These are phyloP conservation scores for Verticillium zaregamsianum DNA, from an alignment of 2,329 filamentous ascomycete genomes.

Conservation along the genomic window DNA sequence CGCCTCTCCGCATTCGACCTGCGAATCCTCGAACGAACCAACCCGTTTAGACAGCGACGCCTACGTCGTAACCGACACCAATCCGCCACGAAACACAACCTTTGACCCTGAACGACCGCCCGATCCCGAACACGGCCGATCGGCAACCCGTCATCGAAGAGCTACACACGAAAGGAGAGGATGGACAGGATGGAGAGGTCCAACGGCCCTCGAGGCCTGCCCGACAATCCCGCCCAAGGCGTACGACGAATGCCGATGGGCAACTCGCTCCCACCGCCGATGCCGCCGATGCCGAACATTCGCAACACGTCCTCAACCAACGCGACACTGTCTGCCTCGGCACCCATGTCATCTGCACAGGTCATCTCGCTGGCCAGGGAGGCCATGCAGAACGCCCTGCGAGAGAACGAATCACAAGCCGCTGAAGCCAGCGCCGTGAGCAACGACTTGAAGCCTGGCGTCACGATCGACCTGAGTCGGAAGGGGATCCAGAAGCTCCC, in stretches of 20 bases:
- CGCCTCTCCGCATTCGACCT: slow-evolving; percentile 8
- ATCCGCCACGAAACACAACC: not conserved
- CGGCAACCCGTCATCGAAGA: slow-evolving; percentile 7
- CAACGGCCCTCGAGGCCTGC: slow-evolving; percentile 28
- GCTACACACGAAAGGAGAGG: not conserved
- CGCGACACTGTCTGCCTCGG: slow-evolving; percentile 44
- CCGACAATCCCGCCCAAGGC: slow-evolving; percentile 33
- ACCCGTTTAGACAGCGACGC: slow-evolving; percentile 3
- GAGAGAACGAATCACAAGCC: slow-evolving; percentile 61
- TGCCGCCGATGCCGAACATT: slow-evolving; percentile 42
- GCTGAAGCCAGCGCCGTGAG: slow-evolving; percentile 56
- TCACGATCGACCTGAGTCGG: slow-evolving; percentile 75
- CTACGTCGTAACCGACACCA: not conserved
- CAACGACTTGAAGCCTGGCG: slow-evolving; percentile 61
- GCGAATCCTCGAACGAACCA: slow-evolving; percentile 4
- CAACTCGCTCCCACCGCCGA: slow-evolving; percentile 32
- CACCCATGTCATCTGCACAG: slow-evolving; percentile 55
- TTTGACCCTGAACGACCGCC: not conserved
- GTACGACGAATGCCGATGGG: slow-evolving; percentile 28
- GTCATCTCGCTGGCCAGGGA: slow-evolving; percentile 63
- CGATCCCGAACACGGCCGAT: not conserved
- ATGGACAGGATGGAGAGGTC: slow-evolving; percentile 13
- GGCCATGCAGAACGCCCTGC: slow-evolving; percentile 62
- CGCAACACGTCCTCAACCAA: slow-evolving; percentile 40
- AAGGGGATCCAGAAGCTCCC: slow-evolving; percentile 68